Percentiles rank a stretch among this genome's conserved stretches.
These are phyloP conservation scores for Picea glauca DNA, from an alignment of 75 land plant species.

Conservation along the genomic window DNA sequence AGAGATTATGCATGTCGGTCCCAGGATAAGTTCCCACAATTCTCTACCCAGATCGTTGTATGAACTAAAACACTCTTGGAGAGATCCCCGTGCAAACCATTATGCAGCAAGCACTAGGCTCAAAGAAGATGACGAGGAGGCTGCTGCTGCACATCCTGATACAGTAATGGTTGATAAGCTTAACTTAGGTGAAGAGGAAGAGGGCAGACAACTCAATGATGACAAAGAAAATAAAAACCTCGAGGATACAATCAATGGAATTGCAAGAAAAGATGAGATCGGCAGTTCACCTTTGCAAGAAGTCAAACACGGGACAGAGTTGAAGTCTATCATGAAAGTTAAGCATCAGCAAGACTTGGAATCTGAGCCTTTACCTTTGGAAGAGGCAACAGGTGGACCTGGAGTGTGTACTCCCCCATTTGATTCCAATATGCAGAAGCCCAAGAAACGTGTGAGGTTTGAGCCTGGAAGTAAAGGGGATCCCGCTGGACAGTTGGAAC, in stretches of 20 bases:
- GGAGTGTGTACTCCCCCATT: not conserved
- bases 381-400: not conserved
- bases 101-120: constrained; percentile 69
- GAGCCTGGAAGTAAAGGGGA: constrained; percentile 31
- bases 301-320: no score
- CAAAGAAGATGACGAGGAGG: constrained; percentile 62
- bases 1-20: constrained; percentile 37
- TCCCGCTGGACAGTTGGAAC: constrained; percentile 8
- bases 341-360: constrained; percentile 13
- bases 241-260: not conserved
- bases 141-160: constrained; percentile 13
- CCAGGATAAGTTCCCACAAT: constrained; percentile 21
- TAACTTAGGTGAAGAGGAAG: constrained; percentile 5
- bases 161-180: constrained; percentile 2
- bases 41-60: constrained; percentile 32
- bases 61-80: constrained; percentile 16
- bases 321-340: constrained; percentile 55
- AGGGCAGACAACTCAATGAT: not conserved
- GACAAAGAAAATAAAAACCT: not conserved
- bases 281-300: not conserved
- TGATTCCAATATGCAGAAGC: constrained; percentile 17
- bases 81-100: constrained; percentile 86
- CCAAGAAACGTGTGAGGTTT: constrained; percentile 77
- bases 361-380: constrained; percentile 5
- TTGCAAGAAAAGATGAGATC: not conserved